Percentiles rank a stretch among this genome's conserved stretches.
These are phyloP conservation scores for Leccinum rimulosum DNA, from an alignment of 768 basidiomycete genomes.

Conservation along the genomic window DNA sequence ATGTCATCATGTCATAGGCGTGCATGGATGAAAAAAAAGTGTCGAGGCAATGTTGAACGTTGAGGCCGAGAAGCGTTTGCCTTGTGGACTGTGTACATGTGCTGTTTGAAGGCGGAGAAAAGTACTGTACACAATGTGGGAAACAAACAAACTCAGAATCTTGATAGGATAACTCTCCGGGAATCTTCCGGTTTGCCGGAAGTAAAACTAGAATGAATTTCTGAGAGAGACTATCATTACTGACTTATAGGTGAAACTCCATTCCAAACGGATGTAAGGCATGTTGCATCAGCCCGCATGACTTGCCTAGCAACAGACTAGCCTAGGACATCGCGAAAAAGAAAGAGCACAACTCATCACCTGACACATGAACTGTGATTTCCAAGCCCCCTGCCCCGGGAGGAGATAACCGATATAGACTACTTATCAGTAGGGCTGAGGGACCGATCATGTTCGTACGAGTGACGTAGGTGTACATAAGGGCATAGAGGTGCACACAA, in stretches of 20 bases:
- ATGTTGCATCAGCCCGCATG: not conserved
- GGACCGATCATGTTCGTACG: not conserved
- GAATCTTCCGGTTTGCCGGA: not conserved
- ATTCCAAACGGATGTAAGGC: not conserved
- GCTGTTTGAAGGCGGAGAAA: not conserved
- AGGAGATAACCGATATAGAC: not conserved
- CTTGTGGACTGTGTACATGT: not conserved
- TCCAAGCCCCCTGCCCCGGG: not conserved
- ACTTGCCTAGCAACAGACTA: not conserved
- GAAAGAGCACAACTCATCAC: not conserved
- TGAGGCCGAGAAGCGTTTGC: not conserved
- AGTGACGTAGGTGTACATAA: not conserved
- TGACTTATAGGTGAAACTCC: not conserved
- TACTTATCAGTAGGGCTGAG: not conserved
- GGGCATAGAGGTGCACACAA: not conserved
- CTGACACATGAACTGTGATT: not conserved
- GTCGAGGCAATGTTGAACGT: too few species aligned
- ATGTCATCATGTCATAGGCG: not conserved
- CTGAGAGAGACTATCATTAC: not conserved
- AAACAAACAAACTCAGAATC: not conserved
- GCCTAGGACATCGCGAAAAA: not conserved
- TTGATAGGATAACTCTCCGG: not conserved
- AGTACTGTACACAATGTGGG: not conserved
- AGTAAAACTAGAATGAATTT: not conserved
- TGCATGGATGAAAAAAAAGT: not conserved